Conservation (phyloP, 148 eudicot genomes). For the Salicornia ramosissima region DNA sequence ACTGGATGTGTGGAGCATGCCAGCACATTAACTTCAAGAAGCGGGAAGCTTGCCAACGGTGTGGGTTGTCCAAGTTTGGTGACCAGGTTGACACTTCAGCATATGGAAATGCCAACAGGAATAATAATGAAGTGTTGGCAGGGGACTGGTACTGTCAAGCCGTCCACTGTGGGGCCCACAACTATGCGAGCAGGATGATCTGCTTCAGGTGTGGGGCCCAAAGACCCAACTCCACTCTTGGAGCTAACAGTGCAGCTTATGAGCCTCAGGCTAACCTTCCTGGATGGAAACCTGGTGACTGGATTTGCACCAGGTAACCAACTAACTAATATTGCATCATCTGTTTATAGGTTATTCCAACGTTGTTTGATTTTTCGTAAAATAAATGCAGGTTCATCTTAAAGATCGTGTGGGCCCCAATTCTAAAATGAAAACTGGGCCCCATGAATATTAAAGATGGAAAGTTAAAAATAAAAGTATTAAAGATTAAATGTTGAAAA, state of each 20-base stretch:
- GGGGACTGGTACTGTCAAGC: conserved; percentile 86
- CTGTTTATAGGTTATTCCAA: background rate
- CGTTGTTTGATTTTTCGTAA: background rate
- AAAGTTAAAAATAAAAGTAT: no score
- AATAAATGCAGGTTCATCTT: no score
- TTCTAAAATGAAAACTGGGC: no score
- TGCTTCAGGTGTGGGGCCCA: conserved; percentile 55
- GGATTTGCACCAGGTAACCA: conserved; percentile 63
- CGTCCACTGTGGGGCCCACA: conserved; percentile 68
- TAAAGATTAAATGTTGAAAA: no score
- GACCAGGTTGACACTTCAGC: conserved; percentile 34
- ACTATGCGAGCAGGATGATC: conserved; percentile 73
- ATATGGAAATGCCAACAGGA: conserved; percentile 22
- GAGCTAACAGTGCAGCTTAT: conserved; percentile 25
- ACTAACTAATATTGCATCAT: background rate
- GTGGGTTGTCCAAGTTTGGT: conserved; percentile 53
- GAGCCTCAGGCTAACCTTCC: conserved; percentile 38
- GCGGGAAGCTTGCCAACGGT: conserved; percentile 64
- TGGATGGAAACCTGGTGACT: conserved; percentile 86
- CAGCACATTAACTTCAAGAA: conserved; percentile 78
- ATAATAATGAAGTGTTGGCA: conserved; percentile 45
- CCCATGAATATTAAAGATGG: no score
- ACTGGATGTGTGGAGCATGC: conserved; percentile 86
- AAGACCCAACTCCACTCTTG: conserved; percentile 30
- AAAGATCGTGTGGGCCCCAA: no score